These are phyloP conservation scores for Trichoderma semiorbis DNA, from an alignment of 2,329 filamentous ascomycete species.

Conservation along the genomic window DNA sequence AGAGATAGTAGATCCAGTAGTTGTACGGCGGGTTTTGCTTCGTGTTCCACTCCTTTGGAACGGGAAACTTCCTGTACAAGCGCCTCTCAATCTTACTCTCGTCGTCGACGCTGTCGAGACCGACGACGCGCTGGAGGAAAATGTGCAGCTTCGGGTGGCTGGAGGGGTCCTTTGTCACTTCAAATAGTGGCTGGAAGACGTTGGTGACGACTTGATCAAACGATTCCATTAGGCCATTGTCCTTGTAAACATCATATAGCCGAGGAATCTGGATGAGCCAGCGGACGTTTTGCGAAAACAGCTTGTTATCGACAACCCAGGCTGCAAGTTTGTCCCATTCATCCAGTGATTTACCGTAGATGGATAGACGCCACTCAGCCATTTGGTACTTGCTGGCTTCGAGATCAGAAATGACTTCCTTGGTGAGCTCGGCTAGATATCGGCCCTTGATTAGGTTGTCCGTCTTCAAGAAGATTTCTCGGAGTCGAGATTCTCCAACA, in stretches of 20 bases:
- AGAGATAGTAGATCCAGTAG: slow-evolving; percentile 98
- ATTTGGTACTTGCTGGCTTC: slow-evolving; percentile 99
- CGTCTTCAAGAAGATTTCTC: slow-evolving; percentile 98
- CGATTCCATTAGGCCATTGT: slow-evolving; percentile 77
- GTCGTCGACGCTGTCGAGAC: slow-evolving; percentile 96
- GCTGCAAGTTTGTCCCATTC: slow-evolving; percentile 99
- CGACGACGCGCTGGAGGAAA: slow-evolving; percentile 91
- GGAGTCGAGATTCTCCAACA: slow-evolving; percentile 86
- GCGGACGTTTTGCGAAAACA: slow-evolving; percentile 95
- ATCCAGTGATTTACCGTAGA: slow-evolving; percentile 86
- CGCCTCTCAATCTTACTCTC: slow-evolving; percentile 95
- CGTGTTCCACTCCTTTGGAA: slow-evolving; percentile 82
- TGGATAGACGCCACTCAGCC: slow-evolving; percentile 98
- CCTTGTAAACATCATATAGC: slow-evolving; percentile 93
- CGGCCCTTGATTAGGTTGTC: slow-evolving; percentile 96
- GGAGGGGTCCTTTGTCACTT: slow-evolving; percentile 82
- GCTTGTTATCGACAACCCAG: slow-evolving; percentile 99
- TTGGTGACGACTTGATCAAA: slow-evolving; percentile 91
- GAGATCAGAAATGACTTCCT: slow-evolving; percentile 93
- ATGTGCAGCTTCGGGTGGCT: slow-evolving; percentile 91
- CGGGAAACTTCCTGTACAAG: slow-evolving; percentile 89
- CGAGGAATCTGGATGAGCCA: slow-evolving; percentile 96
- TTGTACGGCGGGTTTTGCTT: slow-evolving; percentile 97
- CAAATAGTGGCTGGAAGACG: slow-evolving; percentile 89
- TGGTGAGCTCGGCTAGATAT: slow-evolving; percentile 95